Conservation (phyloP, 2,329 filamentous ascomycete species). For the Neurospora sp. region DNA sequence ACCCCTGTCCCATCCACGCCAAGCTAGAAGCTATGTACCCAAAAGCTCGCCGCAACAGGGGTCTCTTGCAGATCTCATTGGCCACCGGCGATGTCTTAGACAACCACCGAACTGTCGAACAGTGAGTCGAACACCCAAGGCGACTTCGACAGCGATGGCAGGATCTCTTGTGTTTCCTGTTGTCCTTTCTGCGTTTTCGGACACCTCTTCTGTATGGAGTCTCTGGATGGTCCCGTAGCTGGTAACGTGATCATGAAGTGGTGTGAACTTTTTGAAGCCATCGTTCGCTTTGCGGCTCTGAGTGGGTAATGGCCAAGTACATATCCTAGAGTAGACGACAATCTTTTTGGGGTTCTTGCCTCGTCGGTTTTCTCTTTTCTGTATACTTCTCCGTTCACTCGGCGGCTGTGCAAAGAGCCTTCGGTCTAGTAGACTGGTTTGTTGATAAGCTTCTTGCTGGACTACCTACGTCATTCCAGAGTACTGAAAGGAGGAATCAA, state of each 20-base stretch:
- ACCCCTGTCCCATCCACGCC: background rate
- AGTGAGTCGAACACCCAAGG: background rate
- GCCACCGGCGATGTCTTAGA: slow-evolving; percentile 17
- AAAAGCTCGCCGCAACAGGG: slow-evolving; percentile 17
- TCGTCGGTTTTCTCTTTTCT: background rate
- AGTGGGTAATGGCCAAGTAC: background rate
- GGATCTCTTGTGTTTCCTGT: background rate
- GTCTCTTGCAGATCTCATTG: slow-evolving; percentile 23
- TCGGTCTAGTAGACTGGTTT: background rate
- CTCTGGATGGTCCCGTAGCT: background rate
- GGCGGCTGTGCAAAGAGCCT: background rate
- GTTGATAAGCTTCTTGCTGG: background rate
- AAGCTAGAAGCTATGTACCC: background rate
- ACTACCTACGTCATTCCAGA: background rate
- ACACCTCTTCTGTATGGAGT: background rate
- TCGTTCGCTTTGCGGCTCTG: background rate
- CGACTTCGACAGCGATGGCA: background rate
- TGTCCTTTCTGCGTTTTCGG: background rate
- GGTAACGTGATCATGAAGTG: background rate
- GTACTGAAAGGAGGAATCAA: background rate
- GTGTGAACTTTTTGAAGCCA: background rate
- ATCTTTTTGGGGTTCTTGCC: background rate
- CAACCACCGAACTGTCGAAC: background rate
- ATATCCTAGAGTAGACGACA: background rate
- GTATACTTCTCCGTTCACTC: background rate